phyloP scores from a whole-genome alignment of 2,329 filamentous ascomycete genomes.

The Domatiomyces catenatus region DNA sequence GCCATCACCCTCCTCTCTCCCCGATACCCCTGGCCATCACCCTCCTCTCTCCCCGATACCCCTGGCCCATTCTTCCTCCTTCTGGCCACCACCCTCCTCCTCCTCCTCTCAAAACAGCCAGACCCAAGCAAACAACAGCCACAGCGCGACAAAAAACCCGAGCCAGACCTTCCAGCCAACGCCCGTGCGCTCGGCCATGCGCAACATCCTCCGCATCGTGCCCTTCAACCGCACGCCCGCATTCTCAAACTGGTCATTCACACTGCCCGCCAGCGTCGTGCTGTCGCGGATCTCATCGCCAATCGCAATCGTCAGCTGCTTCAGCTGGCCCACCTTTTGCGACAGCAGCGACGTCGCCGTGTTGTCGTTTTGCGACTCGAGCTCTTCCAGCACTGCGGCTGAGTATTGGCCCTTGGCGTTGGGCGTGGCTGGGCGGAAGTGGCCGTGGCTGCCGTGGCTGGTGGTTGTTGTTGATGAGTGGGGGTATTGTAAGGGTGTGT shows the following conservation, averaged over 20 bases:
- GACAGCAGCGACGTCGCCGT: slow-evolving; percentile 34
- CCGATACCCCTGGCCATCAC: too few relatives aligned
- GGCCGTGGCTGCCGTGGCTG: neutral
- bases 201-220: slow-evolving; percentile 92
- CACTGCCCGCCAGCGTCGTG: slow-evolving; percentile 74
- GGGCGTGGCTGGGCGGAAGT: slow-evolving; percentile 11
- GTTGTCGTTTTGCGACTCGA: slow-evolving; percentile 92
- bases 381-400: slow-evolving; percentile 75
- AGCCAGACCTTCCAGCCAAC: slow-evolving; percentile 95
- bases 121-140: slow-evolving; percentile 75
- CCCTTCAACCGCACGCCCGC: slow-evolving; percentile 66
- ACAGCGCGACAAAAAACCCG: slow-evolving; percentile 69
- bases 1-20: too few relatives aligned
- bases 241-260: slow-evolving; percentile 87
- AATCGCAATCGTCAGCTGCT: slow-evolving; percentile 74
- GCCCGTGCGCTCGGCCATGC: slow-evolving; percentile 91
- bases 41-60: too few relatives aligned
- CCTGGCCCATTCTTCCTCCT: too few relatives aligned
- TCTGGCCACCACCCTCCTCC: too few relatives aligned
- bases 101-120: slow-evolving; percentile 68
- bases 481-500: neutral
- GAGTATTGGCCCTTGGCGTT: slow-evolving; percentile 67
- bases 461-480: neutral
- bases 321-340: slow-evolving; percentile 17
- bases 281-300: slow-evolving; percentile 90